These are phyloP conservation scores for Colletotrichum nymphaeae DNA, from an alignment of 2,329 filamentous ascomycete species.

Conservation along the genomic window DNA sequence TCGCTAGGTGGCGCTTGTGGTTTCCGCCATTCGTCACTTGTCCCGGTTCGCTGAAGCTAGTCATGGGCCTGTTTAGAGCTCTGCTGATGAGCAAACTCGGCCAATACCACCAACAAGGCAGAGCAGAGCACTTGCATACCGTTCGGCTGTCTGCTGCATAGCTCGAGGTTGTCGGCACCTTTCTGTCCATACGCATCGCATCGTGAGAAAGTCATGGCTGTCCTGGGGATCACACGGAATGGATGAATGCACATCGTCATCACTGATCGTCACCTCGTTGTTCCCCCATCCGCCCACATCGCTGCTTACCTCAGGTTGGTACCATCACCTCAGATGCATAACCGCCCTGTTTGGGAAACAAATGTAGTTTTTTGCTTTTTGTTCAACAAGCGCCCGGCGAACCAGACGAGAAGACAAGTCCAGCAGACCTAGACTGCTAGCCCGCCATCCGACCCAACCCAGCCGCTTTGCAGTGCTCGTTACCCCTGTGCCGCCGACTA, in stretches of 20 bases:
- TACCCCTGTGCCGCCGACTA: not conserved
- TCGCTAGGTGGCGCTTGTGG: constrained; percentile 4
- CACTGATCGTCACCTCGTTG: not conserved
- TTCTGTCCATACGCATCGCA: not conserved
- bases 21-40: constrained; percentile 23
- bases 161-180: not conserved
- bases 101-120: constrained; percentile 1
- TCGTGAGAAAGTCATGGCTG: not conserved
- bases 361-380: not conserved
- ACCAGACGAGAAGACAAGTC: not conserved
- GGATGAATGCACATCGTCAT: not conserved
- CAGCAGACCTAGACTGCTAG: not conserved
- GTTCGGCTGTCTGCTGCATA: not conserved
- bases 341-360: not conserved
- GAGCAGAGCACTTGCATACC: not conserved
- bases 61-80: not conserved
- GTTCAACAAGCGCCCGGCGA: not conserved
- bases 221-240: not conserved
- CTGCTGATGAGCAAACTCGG: constrained; percentile 20
- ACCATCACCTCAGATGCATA: not conserved
- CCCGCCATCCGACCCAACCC: not conserved
- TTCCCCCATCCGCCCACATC: not conserved
- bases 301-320: not conserved
- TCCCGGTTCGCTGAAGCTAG: constrained; percentile 20
- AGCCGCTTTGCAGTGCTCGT: not conserved